A percentile compares a stretch with the other conserved stretches of the same genome.
Evolutionary conservation across 2,329 filamentous ascomycete species (phyloP).

Genomic region (Trichoderma atroviride): DNA sequence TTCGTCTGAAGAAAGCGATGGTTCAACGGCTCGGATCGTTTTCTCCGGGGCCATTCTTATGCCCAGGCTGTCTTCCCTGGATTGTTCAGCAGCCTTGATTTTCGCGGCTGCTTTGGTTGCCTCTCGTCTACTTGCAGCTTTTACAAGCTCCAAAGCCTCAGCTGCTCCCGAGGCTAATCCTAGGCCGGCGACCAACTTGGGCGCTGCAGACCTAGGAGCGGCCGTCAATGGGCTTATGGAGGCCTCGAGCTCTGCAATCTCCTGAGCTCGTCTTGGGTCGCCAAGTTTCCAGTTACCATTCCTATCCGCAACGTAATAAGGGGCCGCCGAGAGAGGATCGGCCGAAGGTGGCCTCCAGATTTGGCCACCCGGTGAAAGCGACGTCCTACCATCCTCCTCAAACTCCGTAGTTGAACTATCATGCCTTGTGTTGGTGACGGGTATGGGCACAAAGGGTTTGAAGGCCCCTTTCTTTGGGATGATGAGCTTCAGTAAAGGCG

Average conservation of each 20-base stretch:
- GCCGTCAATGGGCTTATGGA: conserved; percentile 27
- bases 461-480: conserved; percentile 33
- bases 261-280: conserved; percentile 39
- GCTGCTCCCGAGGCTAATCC: conserved; percentile 11
- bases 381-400: conserved; percentile 52
- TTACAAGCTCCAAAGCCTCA: conserved; percentile 11
- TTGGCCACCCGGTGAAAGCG: conserved; percentile 43
- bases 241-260: conserved; percentile 35
- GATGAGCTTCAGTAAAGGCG: conserved; percentile 35
- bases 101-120: neutral
- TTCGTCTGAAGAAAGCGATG: conserved; percentile 23
- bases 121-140: neutral
- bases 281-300: conserved; percentile 57
- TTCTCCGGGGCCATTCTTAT: conserved; percentile 4
- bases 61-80: neutral
- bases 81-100: neutral
- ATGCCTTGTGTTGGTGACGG: conserved; percentile 29
- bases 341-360: conserved; percentile 55
- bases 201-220: conserved; percentile 19
- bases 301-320: conserved; percentile 55
- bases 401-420: conserved; percentile 56
- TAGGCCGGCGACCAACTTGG: conserved; percentile 20
- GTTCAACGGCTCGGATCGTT: conserved; percentile 26
- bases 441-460: conserved; percentile 9
- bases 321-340: conserved; percentile 49